Percentiles rank a stretch among this genome's conserved stretches.
Evolutionary conservation across 139 green algal species (phyloP).

Genomic region (Tetradesmus obliquus): DNA sequence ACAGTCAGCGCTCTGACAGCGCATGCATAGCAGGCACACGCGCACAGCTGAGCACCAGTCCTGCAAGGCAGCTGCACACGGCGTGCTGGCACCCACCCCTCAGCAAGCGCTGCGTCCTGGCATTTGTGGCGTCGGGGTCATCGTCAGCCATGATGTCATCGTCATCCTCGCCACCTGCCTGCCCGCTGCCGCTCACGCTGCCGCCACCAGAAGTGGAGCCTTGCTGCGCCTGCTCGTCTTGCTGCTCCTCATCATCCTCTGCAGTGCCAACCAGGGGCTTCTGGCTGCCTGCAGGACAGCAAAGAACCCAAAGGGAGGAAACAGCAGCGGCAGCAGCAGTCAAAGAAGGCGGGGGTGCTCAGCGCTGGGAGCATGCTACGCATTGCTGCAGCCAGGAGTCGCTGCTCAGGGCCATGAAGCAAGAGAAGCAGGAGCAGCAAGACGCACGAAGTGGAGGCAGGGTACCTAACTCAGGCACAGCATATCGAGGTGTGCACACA

Average conservation of each 20-base stretch:
- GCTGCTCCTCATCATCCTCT: background rate
- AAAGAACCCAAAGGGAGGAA: background rate
- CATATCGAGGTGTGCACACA: background rate
- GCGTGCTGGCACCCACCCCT: conserved; percentile 19
- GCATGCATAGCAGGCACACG: background rate
- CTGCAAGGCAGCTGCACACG: background rate
- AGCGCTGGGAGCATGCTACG: background rate
- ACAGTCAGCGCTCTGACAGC: background rate
- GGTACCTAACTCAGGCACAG: background rate
- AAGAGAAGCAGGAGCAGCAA: background rate
- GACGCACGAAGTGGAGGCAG: too few species aligned
- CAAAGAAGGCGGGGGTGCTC: background rate
- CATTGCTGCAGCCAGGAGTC: background rate
- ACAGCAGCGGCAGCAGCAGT: background rate
- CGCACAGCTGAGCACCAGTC: background rate
- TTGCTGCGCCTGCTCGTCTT: background rate
- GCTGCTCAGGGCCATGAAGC: background rate
- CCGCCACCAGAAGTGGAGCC: background rate
- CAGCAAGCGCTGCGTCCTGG: conserved; percentile 35
- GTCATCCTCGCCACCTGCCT: background rate
- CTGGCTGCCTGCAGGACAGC: background rate
- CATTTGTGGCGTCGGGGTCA: conserved; percentile 6
- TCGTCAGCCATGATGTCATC: conserved; percentile 6
- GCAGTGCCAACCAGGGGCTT: background rate
- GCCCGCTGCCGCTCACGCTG: conserved; percentile 6